Base-by-base conservation (phyloP, 495 filamentous ascomycete species). In the Hypoxylon rickii region DNA sequence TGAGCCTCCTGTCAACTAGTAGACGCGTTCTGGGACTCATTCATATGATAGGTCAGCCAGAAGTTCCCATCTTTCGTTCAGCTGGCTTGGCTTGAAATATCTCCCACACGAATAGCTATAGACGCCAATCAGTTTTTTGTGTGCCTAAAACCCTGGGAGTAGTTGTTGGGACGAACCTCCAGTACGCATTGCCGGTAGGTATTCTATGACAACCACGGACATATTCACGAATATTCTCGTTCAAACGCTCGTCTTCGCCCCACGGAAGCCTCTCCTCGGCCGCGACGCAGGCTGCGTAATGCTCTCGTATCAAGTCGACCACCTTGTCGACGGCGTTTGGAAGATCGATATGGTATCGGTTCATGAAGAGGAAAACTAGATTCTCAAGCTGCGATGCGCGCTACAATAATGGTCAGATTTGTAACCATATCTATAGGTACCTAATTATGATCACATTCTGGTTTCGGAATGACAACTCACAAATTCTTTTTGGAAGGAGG, bases 401-500 rank as follows among this genome's bases (percentile, higher is more conserved):
- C 65, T 67, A 40, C 31, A 10, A 20, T n/a, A 15, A n/a, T n/a
- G n/a, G n/a, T n/a, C n/a, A n/a, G n/a, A n/a, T n/a, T n/a, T n/a
- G n/a, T n/a, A n/a, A n/a, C n/a, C n/a, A n/a, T 18, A 15, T 21
- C 1, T 32, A 12, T 17, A 32, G 29, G 44, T 21, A 43, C 49
- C 40, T 17, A 37, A 34, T 45, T 46, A 13, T 45, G 32, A 1
- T 46, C 13, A 50, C 13, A 1, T 26, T 11, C n/a, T 32, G 8
- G n/a, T 20, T 26, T 13, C 42, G 6, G 1, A 24, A 16, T 24
- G 18, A 37, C 8, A 33, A 50, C 65, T 44, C 46, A 67, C 65
- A 31, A 67, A 67, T 49, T 67, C 65, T 21, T 67, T 67, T 22
- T 67, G 65, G 13, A 67, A 6, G 8, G 65, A 67, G 31, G 65